Evolutionary conservation across 768 basidiomycete species (phyloP).

Genomic region (Hemileccinum impolitum): DNA sequence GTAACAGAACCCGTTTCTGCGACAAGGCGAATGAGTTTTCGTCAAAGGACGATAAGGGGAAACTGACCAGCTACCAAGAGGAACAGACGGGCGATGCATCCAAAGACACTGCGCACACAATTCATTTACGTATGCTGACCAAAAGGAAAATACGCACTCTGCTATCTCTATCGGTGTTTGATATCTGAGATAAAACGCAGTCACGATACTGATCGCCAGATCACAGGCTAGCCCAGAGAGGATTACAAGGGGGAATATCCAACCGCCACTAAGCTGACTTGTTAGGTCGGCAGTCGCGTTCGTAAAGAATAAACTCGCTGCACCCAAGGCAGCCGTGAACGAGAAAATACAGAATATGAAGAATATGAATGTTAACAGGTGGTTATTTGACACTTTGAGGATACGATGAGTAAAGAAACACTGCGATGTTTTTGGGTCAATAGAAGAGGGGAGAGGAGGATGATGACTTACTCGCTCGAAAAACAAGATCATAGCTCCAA

Average conservation of each 20-base stretch:
- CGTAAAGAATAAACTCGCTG: slow-evolving; percentile 17
- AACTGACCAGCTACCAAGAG: slow-evolving; percentile 13
- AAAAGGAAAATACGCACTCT: slow-evolving; percentile 6
- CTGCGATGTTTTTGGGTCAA: slow-evolving; percentile 4
- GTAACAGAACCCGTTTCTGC: slow-evolving; percentile 15
- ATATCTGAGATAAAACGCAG: slow-evolving; percentile 8
- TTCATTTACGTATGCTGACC: neutral
- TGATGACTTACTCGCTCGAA: slow-evolving; percentile 13
- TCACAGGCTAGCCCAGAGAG: slow-evolving; percentile 18
- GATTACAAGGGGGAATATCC: slow-evolving; percentile 20
- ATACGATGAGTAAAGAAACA: slow-evolving; percentile 21
- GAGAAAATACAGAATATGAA: slow-evolving; percentile 17
- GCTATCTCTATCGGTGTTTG: neutral
- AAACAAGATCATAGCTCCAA: slow-evolving; percentile 14
- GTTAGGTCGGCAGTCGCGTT: neutral
- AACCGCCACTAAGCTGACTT: slow-evolving; percentile 7
- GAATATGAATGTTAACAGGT: slow-evolving; percentile 9
- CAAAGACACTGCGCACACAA: slow-evolving; percentile 3
- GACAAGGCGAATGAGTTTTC: neutral
- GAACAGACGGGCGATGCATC: neutral
- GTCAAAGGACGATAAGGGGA: neutral
- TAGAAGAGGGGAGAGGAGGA: neutral
- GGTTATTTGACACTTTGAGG: slow-evolving; percentile 14
- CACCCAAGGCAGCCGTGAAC: slow-evolving; percentile 22
- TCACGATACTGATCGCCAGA: slow-evolving; percentile 10